phyloP scores from a whole-genome alignment of 306 rosid genomes.

The Mucuna pruriens region DNA sequence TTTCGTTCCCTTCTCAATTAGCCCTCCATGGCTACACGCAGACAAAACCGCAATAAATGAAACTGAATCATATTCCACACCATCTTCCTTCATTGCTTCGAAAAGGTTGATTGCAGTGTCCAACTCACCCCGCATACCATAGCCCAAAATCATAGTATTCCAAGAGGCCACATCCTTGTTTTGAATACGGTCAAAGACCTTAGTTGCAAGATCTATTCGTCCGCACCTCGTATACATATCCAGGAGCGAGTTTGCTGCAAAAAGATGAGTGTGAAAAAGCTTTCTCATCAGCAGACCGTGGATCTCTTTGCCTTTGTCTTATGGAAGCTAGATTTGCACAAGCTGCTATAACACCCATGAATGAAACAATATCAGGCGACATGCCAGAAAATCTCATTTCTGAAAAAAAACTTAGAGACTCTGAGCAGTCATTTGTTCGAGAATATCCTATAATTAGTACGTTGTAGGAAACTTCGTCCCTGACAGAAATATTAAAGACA shows the following conservation, averaged over 20 bases:
- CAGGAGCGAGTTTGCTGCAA: slow-evolving; percentile 72
- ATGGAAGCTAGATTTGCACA: slow-evolving; percentile 76
- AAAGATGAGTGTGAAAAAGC: slow-evolving; percentile 62
- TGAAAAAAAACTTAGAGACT: slow-evolving; percentile 68
- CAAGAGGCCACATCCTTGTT: slow-evolving; percentile 81
- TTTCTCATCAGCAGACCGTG: slow-evolving; percentile 69
- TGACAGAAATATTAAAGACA: slow-evolving; percentile 65
- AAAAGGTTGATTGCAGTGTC: slow-evolving; percentile 69
- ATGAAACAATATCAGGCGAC: slow-evolving; percentile 71
- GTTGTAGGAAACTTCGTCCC: slow-evolving; percentile 78
- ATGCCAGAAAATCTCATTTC: slow-evolving; percentile 69
- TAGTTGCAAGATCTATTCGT: slow-evolving; percentile 69
- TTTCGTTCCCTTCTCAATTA: slow-evolving; percentile 68
- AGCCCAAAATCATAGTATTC: slow-evolving; percentile 96
- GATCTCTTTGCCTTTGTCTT: slow-evolving; percentile 81
- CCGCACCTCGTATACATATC: slow-evolving; percentile 91
- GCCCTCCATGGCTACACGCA: slow-evolving; percentile 92
- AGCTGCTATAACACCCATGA: slow-evolving; percentile 81
- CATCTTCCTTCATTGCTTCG: slow-evolving; percentile 71
- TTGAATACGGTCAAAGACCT: slow-evolving; percentile 66
- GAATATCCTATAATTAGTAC: slow-evolving; percentile 79
- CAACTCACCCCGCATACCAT: slow-evolving; percentile 84
- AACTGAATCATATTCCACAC: slow-evolving; percentile 70
- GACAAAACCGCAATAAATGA: slow-evolving; percentile 87
- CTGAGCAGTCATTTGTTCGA: slow-evolving; percentile 61